phyloP scores from a whole-genome alignment of 371 early-diverging fungal species.

The Rhizopus delemar region DNA sequence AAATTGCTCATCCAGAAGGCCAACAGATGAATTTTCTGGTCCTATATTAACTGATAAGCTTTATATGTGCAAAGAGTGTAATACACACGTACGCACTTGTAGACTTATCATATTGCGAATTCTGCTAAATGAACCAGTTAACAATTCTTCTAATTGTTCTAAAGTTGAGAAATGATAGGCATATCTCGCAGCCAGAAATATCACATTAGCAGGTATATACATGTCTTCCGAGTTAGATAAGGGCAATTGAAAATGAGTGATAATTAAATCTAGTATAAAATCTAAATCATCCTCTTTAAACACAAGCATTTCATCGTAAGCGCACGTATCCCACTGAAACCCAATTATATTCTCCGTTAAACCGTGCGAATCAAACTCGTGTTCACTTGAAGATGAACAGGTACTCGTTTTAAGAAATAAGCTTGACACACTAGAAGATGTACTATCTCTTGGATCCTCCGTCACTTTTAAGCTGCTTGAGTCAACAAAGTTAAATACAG shows the following conservation, averaged over 20 bases:
- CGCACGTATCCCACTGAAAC: conserved; percentile 79
- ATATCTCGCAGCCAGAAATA: conserved; percentile 86
- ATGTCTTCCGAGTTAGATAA: conserved; percentile 55
- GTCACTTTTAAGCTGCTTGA: conserved; percentile 60
- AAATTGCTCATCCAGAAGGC: conserved; percentile 83
- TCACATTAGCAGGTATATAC: conserved; percentile 79
- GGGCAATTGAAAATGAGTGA: conserved; percentile 64
- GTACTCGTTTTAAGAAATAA: conserved; percentile 28
- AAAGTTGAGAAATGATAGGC: conserved; percentile 76
- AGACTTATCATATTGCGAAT: conserved; percentile 63
- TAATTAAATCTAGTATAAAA: conserved; percentile 70
- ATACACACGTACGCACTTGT: neutral
- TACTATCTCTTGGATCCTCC: conserved; percentile 62
- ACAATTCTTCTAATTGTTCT: conserved; percentile 71
- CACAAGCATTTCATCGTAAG: conserved; percentile 90
- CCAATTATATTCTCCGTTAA: conserved; percentile 33
- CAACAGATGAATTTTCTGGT: conserved; percentile 47
- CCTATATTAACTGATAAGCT: neutral
- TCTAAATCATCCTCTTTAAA: conserved; percentile 71
- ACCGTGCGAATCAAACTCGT: conserved; percentile 51
- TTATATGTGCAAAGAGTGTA: too few relatives aligned
- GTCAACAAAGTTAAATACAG: conserved; percentile 77
- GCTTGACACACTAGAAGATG: conserved; percentile 52
- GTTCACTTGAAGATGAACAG: conserved; percentile 32
- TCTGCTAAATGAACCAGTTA: conserved; percentile 60